These are phyloP conservation scores for Saprolegnia parasitica DNA, from an alignment of 352 stramenopile genomes.

Conservation along the genomic window DNA sequence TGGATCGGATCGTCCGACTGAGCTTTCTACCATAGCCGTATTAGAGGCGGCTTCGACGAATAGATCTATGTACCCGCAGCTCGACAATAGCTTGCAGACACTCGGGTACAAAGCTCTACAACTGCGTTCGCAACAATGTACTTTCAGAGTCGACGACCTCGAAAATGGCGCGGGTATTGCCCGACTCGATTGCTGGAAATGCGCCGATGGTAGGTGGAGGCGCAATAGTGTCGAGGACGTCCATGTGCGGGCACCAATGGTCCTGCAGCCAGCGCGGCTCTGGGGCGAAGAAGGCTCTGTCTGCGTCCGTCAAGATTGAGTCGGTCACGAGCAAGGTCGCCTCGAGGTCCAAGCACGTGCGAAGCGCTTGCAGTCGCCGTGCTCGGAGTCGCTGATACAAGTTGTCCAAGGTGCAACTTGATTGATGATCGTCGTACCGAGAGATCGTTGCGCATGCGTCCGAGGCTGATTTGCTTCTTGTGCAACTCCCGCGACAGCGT, in stretches of 20 bases:
- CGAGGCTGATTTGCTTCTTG: conserved; percentile 23
- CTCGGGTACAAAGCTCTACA: conserved; percentile 23
- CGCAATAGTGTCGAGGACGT: neutral
- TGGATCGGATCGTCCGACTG: conserved; percentile 1
- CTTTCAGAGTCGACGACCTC: conserved; percentile 12
- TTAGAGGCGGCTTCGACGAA: neutral
- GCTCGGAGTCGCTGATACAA: neutral
- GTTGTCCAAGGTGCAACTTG: neutral
- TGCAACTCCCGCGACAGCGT: conserved; percentile 20
- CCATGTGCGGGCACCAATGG: conserved; percentile 14
- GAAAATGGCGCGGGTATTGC: neutral
- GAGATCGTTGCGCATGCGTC: conserved; percentile 10
- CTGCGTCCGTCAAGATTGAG: conserved; percentile 17
- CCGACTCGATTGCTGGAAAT: neutral
- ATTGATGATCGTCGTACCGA: neutral
- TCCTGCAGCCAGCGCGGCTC: conserved; percentile 16
- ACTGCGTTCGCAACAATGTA: neutral
- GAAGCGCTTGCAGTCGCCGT: neutral
- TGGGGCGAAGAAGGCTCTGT: conserved; percentile 15
- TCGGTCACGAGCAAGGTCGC: conserved; percentile 6
- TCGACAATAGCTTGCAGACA: conserved; percentile 20
- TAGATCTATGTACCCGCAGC: neutral
- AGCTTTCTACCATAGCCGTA: neutral
- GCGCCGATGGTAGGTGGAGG: neutral
- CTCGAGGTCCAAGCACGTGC: conserved; percentile 9